Evolutionary conservation across 176 grass and related monocot species (phyloP), one percentile per base, ranked within the genome.

Genomic region (Oryza nivara): DNA sequence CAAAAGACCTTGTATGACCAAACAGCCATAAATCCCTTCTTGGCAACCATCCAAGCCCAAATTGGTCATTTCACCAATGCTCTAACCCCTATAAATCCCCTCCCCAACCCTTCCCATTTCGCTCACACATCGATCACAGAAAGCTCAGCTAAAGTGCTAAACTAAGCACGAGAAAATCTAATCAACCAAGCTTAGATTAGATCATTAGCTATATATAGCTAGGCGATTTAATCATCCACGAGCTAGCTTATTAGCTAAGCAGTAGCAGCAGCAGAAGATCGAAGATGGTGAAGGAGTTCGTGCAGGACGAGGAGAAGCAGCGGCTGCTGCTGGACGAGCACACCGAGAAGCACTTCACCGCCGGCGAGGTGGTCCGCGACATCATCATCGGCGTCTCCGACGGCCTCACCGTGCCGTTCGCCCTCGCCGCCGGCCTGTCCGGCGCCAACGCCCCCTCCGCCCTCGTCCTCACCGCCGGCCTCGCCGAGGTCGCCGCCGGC

Each of bases 321-420:
- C 56, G 38, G 86, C 91, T 91, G 72, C 83, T 94, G 17, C 81
- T 92, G 48, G 81, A 70, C 41, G 67, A 92, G 38, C 93, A 98
- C 89, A 90, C 79, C 17, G 96, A 98, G 80, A 95, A 90, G 77
- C 96, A 98, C 86, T 98, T 98, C 91, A 98, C 89, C 60, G 83
- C 96, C 30, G 35, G 93, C 35, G 88, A 98, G 70, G 91, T 98
- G 68, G 93, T 98, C 68, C 87, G 96, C 19, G 96, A 95, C 87
- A 84, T 98, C 87, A 98, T 98, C 85, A 90, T 98, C 76, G 96
- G 96, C 26, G 96, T 98, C 34, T 95, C 96, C 20, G 96, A 95
- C 56, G 96, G 96, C 35, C 96, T 98, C 89, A 98, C 96, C 48
- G 96, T 98, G 69, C 96, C 96, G 9, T 98, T 98, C 71, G 96